phyloP scores from a whole-genome alignment of 1,284 basidiomycete species.

The Cryptococcus sp. region DNA sequence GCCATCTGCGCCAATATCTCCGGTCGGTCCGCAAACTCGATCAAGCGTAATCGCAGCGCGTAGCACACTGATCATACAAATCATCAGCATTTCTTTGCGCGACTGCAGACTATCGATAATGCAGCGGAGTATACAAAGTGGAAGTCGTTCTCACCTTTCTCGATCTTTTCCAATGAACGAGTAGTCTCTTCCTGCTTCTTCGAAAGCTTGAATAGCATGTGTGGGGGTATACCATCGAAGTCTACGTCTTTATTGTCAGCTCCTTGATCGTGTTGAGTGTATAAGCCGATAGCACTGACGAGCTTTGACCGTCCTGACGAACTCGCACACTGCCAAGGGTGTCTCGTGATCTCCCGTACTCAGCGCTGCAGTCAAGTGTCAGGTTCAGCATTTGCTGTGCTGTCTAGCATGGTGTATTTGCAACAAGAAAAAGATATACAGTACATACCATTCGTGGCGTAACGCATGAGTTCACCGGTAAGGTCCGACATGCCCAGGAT shows the following conservation, averaged over 20 bases:
- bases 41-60: conserved; percentile 46
- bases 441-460: conserved; percentile 66
- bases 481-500: conserved; percentile 89
- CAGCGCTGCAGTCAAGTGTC: conserved; percentile 47
- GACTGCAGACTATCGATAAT: not conserved
- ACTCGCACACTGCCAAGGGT: conserved; percentile 70
- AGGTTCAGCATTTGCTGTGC: conserved; percentile 5
- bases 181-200: conserved; percentile 87
- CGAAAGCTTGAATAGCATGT: conserved; percentile 59
- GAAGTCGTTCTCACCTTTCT: conserved; percentile 67
- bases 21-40: conserved; percentile 52
- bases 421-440: not conserved
- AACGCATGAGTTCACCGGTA: conserved; percentile 94
- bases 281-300: conserved; percentile 56
- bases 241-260: conserved; percentile 22
- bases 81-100: not conserved
- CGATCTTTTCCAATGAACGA: conserved; percentile 88
- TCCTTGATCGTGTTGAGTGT: not conserved
- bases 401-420: not conserved
- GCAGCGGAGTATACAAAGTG: not conserved
- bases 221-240: conserved; percentile 40
- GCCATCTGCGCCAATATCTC: conserved; percentile 51
- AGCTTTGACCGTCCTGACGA: conserved; percentile 77
- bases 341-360: conserved; percentile 69
- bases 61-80: conserved; percentile 45